Evolutionary conservation across 371 early-diverging fungal species (phyloP), one percentile per base, ranked within the genome.

Genomic region (Parasitella parasitica): DNA sequence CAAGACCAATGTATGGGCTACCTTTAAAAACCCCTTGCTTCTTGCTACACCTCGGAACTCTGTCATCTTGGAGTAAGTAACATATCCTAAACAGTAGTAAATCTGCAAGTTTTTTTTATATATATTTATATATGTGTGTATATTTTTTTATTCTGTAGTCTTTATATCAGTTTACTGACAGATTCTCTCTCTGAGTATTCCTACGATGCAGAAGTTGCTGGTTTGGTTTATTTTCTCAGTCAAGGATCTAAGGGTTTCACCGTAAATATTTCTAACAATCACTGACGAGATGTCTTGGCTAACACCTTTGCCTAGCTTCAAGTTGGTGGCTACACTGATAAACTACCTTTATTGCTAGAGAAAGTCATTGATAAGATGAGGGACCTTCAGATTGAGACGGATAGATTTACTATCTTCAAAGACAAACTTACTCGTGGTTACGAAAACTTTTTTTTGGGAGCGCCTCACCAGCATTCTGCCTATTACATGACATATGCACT

Each of bases 121-220:
- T 6, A 16, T 28, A 7, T 50, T 20, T 11, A 27, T 52, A 22
- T 57, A n/a, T n/a, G n/a, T n/a, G n/a, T n/a, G n/a, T n/a, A n/a
- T n/a, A n/a, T n/a, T n/a, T n/a, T n/a, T n/a, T n/a, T n/a, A n/a
- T n/a, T n/a, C n/a, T n/a, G n/a, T n/a, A 76, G 78, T 22, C 71
- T 97, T 49, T 93, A 87, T 70, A 82, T 84, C 5, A 83, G 86
- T 36, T 66, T 94, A 12, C 61, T 96, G 32, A 84, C 83, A 38
- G 95, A 97, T 70, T 80, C 83, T 1, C 69, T 97, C 57, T 90
- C 83, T 41, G 93, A 94, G 69, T 87, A 85, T 43, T 80, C 89
- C 0, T 97, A 97, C 69, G 89, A 91, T 64, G 98, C 97, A 0
- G 87, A 89, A 50, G 78, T 91, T 22, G 94, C 96, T 6, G 97